Evolutionary conservation across 164 flowering plant species (phyloP).

Genomic region (Tetrastigma voinierianum): DNA sequence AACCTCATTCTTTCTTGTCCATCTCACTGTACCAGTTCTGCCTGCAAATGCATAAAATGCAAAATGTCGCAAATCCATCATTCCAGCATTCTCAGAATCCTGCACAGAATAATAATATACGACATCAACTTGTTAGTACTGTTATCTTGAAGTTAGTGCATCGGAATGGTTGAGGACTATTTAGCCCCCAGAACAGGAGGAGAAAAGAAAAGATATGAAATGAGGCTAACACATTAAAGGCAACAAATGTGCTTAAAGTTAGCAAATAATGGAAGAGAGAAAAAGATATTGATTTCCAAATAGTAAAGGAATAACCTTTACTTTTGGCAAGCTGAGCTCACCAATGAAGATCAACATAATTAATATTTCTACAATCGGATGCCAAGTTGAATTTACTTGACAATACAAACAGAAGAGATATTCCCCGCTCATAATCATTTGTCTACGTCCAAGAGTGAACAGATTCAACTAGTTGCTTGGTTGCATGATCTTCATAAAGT

Average conservation of each 20-base stretch:
- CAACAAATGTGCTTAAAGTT: too few species aligned
- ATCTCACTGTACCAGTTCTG: slow-evolving; percentile 61
- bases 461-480: not conserved
- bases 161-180: not conserved
- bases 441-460: not conserved
- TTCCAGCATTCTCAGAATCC: slow-evolving; percentile 61
- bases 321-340: too few species aligned
- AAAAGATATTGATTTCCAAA: too few species aligned
- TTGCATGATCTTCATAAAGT: not conserved
- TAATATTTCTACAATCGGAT: too few species aligned
- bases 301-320: too few species aligned
- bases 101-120: slow-evolving; percentile 17
- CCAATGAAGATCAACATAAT: too few species aligned
- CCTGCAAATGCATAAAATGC: slow-evolving; percentile 95
- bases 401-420: not conserved
- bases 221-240: not conserved
- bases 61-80: slow-evolving; percentile 86
- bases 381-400: too few species aligned
- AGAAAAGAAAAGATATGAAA: not conserved
- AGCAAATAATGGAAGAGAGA: too few species aligned
- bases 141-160: not conserved
- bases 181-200: not conserved
- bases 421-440: not conserved
- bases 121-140: not conserved
- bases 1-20: slow-evolving; percentile 89